Conservation (phyloP, 2,329 filamentous ascomycete species). For the Trichoderma asperellum region DNA sequence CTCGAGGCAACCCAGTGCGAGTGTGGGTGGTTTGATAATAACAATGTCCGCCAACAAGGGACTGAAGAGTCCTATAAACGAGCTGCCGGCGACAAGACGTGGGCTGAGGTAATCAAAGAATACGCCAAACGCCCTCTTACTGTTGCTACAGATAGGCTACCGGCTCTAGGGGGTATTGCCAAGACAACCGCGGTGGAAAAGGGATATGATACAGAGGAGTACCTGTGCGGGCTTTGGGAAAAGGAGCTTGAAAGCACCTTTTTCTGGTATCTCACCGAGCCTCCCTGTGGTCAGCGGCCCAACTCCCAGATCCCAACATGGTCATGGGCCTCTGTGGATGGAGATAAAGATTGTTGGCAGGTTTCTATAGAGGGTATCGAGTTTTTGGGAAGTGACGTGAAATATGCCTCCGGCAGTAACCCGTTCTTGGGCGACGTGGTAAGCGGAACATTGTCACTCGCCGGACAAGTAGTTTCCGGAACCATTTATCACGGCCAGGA, state of each 20-base stretch:
- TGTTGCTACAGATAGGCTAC: slow-evolving; percentile 23
- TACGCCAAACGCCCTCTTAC: slow-evolving; percentile 28
- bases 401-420: slow-evolving; percentile 10
- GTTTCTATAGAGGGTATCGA: slow-evolving; percentile 12
- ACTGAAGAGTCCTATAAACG: background rate
- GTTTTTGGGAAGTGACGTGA: slow-evolving; percentile 12
- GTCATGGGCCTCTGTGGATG: slow-evolving; percentile 30
- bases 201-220: slow-evolving; percentile 4
- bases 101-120: slow-evolving; percentile 17
- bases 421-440: slow-evolving; percentile 22
- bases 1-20: slow-evolving; percentile 26
- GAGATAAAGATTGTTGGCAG: slow-evolving; percentile 15
- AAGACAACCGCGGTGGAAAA: slow-evolving; percentile 10
- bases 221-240: slow-evolving; percentile 29
- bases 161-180: slow-evolving; percentile 29
- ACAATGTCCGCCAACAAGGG: background rate
- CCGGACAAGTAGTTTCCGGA: slow-evolving; percentile 13
- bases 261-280: slow-evolving; percentile 27
- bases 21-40: slow-evolving; percentile 25
- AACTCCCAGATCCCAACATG: slow-evolving; percentile 22
- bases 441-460: slow-evolving; percentile 8
- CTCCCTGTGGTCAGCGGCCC: background rate
- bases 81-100: background rate
- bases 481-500: slow-evolving; percentile 17
- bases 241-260: slow-evolving; percentile 23